phyloP scores from a whole-genome alignment of 768 basidiomycete species.

The Agrocybe praecox region DNA sequence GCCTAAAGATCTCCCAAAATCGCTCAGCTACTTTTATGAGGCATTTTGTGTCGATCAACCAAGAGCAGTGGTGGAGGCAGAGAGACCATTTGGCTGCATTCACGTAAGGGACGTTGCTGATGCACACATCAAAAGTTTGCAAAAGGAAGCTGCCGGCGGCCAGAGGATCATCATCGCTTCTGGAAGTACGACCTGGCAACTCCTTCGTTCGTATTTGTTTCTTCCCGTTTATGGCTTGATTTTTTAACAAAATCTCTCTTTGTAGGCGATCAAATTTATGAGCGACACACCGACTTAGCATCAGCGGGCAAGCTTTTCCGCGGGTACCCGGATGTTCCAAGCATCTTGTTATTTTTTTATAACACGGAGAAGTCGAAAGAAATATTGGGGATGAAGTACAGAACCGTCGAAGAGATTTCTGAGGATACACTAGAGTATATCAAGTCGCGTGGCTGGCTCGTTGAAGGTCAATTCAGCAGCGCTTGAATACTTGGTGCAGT shows the following conservation, averaged over 20 bases:
- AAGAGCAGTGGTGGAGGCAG: constrained; percentile 12
- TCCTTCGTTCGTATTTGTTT: neutral
- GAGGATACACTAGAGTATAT: neutral
- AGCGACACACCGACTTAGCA: neutral
- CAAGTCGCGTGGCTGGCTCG: neutral
- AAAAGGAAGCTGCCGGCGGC: constrained; percentile 50
- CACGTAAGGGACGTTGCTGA: constrained; percentile 59
- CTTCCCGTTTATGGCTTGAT: too few relatives aligned
- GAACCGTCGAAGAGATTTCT: neutral
- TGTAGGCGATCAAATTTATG: neutral
- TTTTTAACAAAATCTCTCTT: too few relatives aligned
- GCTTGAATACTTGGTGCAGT: too few relatives aligned
- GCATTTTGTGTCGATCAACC: constrained; percentile 18
- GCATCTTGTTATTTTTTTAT: neutral
- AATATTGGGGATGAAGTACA: neutral
- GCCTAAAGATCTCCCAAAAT: neutral
- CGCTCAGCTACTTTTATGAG: constrained; percentile 20
- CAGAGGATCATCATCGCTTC: constrained; percentile 54
- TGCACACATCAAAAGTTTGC: constrained; percentile 55
- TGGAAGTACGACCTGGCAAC: constrained; percentile 17
- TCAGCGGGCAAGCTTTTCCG: neutral
- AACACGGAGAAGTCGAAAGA: neutral
- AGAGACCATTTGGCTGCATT: constrained; percentile 31
- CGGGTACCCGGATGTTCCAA: neutral
- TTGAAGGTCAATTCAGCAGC: too few relatives aligned